phyloP scores from a whole-genome alignment of 2,329 filamentous ascomycete genomes.

The Plectosphaerella cucumerina region DNA sequence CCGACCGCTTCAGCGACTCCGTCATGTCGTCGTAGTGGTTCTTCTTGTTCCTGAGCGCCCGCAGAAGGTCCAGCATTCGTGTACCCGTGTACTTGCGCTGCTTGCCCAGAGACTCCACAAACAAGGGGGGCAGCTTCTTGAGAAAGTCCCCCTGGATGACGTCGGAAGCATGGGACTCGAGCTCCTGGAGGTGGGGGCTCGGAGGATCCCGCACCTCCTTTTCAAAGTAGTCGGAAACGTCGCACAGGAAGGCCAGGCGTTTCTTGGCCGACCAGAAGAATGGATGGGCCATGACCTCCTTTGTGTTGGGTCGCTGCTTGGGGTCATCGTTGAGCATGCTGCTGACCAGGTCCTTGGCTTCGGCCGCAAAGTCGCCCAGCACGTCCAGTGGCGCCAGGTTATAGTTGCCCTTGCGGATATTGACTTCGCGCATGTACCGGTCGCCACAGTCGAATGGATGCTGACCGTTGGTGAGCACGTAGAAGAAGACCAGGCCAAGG shows the following conservation, averaged over 20 bases:
- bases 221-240: constrained; percentile 95
- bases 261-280: constrained; percentile 96
- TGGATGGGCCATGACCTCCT: constrained; percentile 82
- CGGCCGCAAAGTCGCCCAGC: constrained; percentile 78
- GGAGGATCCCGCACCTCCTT: constrained; percentile 84
- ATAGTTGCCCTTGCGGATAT: constrained; percentile 87
- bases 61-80: constrained; percentile 77
- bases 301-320: constrained; percentile 62
- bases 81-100: constrained; percentile 91
- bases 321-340: constrained; percentile 66
- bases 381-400: constrained; percentile 67
- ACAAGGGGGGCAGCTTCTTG: constrained; percentile 68
- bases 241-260: constrained; percentile 86
- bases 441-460: constrained; percentile 95
- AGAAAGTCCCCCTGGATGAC: constrained; percentile 74
- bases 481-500: constrained; percentile 96
- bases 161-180: constrained; percentile 48
- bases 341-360: constrained; percentile 81
- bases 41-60: constrained; percentile 90
- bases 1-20: constrained; percentile 63
- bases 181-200: constrained; percentile 58
- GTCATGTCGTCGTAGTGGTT: constrained; percentile 98
- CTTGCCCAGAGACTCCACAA: constrained; percentile 86
- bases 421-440: constrained; percentile 92
- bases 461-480: constrained; percentile 87